Percentiles rank a stretch among this genome's conserved stretches.
Conservation (phyloP, 2,329 filamentous ascomycete genomes). For the Ceratocystis huliohia region DNA sequence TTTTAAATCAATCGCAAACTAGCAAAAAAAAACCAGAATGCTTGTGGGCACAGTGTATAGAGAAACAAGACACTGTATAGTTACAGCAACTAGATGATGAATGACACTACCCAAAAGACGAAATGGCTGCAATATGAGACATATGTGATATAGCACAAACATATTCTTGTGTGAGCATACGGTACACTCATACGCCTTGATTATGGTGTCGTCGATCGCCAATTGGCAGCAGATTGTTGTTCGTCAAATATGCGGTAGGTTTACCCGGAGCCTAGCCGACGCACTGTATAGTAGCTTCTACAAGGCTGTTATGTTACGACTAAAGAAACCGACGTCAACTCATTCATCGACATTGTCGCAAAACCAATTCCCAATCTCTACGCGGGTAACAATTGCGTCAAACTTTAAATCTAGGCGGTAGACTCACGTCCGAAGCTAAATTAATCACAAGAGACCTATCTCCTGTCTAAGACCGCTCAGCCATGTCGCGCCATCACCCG, state of each 20-base stretch:
- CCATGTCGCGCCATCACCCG: conserved; percentile 91
- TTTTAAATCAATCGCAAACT: not conserved
- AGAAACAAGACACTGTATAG: rapidly evolving
- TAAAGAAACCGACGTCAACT: not conserved
- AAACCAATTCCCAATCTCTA: not conserved
- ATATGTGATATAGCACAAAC: not conserved
- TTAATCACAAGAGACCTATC: not conserved
- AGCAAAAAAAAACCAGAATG: not conserved
- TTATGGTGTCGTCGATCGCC: not conserved
- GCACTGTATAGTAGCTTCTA: not conserved
- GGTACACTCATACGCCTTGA: not conserved
- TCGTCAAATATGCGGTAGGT: not conserved
- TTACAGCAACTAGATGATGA: not conserved
- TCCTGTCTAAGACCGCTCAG: conserved; percentile 23
- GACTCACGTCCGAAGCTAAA: not conserved
- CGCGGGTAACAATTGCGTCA: not conserved
- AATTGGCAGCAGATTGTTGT: not conserved
- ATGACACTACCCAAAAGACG: too few relatives aligned
- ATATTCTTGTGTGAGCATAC: too few relatives aligned
- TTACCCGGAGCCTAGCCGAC: conserved; percentile 13
- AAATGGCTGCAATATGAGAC: too few relatives aligned
- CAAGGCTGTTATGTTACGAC: conserved; percentile 12
- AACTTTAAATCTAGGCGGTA: too few relatives aligned
- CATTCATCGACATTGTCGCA: not conserved
- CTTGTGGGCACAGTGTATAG: not conserved